A percentile compares a stretch with the other conserved stretches of the same genome.
Evolutionary conservation across 169 alveolate genomes (phyloP).

Genomic region (Plasmodium billcollinsi): DNA sequence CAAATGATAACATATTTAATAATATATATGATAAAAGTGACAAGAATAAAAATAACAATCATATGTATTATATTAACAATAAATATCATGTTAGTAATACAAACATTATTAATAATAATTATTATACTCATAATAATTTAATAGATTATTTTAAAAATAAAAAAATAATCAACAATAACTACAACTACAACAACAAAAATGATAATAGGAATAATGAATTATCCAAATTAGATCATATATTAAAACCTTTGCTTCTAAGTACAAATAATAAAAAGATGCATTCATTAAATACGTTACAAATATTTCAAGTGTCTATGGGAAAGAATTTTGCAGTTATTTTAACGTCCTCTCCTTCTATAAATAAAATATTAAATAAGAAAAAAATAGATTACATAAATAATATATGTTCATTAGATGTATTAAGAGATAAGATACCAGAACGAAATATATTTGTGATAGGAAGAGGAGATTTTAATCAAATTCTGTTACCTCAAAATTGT

Average conservation of each 20-base stretch:
- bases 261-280: constrained; percentile 3
- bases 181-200: background rate
- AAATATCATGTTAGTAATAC: background rate
- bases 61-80: constrained; percentile 6
- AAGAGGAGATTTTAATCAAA: constrained; percentile 22
- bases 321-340: constrained; percentile 39
- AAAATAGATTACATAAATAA: constrained; percentile 62
- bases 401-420: constrained; percentile 35
- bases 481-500: constrained; percentile 34
- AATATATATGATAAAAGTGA: background rate
- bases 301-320: constrained; percentile 56
- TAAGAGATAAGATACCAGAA: constrained; percentile 54
- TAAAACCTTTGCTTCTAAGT: constrained; percentile 32
- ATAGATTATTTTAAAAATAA: too few species aligned
- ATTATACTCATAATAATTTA: too few species aligned
- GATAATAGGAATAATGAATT: background rate
- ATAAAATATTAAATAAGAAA: constrained; percentile 56
- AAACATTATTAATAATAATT: background rate
- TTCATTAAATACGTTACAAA: constrained; percentile 22
- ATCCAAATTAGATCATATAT: constrained; percentile 4
- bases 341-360: constrained; percentile 65
- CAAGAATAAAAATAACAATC: background rate
- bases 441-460: constrained; percentile 57
- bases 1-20: background rate
- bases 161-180: too few species aligned